Evolutionary conservation across 1,284 basidiomycete species (phyloP).

Genomic region (Xerocomus minutiporus): DNA sequence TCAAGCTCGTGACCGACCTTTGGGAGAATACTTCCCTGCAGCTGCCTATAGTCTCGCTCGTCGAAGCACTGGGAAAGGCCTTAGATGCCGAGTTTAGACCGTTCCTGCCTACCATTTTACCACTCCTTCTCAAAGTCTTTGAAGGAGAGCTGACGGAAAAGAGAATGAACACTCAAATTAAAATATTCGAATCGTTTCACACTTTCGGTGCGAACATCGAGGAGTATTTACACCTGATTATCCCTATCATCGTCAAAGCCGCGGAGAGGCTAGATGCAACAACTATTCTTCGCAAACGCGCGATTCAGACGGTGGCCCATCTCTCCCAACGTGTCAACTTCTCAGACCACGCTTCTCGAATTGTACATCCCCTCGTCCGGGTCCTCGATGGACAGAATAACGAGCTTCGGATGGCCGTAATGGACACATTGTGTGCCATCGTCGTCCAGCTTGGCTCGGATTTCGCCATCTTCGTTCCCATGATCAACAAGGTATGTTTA

Average conservation of each 20-base stretch:
- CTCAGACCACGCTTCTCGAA: conserved; percentile 96
- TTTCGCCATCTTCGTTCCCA: conserved; percentile 96
- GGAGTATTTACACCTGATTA: conserved; percentile 95
- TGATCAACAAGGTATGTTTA: conserved; percentile 81
- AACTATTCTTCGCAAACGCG: conserved; percentile 76
- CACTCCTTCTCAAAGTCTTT: conserved; percentile 87
- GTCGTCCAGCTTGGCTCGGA: conserved; percentile 93
- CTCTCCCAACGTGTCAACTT: conserved; percentile 95
- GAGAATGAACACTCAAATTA: conserved; percentile 75
- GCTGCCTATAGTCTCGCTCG: conserved; percentile 88
- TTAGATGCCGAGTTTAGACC: conserved; percentile 98
- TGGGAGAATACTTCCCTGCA: conserved; percentile 89
- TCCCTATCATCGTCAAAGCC: conserved; percentile 90
- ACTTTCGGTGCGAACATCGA: conserved; percentile 97
- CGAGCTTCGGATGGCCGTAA: conserved; percentile 82
- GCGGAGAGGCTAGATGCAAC: conserved; percentile 84
- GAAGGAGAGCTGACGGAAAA: conserved; percentile 84
- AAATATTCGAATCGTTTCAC: conserved; percentile 90
- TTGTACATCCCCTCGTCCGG: conserved; percentile 93
- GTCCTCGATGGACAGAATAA: conserved; percentile 78
- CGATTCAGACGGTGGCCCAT: conserved; percentile 89
- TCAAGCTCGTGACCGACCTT: conserved; percentile 79
- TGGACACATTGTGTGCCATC: conserved; percentile 92
- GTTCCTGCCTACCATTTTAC: conserved; percentile 90
- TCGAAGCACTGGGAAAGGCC: conserved; percentile 93